phyloP scores from a whole-genome alignment of 495 filamentous ascomycete species.

The Chaetomium tenue region DNA sequence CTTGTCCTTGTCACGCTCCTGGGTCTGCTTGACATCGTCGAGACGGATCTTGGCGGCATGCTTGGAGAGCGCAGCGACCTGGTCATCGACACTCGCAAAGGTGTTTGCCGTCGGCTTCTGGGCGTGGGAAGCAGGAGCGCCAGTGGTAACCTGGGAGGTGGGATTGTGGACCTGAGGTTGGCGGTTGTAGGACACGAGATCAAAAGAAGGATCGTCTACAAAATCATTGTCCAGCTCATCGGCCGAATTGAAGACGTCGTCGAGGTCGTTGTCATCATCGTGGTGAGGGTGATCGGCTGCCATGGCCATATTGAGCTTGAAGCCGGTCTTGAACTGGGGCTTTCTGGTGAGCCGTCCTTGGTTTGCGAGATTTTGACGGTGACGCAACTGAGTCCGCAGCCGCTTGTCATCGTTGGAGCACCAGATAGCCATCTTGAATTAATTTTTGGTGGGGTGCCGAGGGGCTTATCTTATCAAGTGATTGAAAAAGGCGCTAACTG shows the following conservation, averaged over 20 bases:
- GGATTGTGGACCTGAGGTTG: conserved; percentile 59
- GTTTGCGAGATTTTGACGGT: background rate
- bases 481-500: background rate
- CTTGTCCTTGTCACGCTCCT: conserved; percentile 67
- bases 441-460: conserved; percentile 14
- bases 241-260: conserved; percentile 41
- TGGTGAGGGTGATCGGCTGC: no score
- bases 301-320: background rate
- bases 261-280: conserved; percentile 41
- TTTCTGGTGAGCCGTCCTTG: background rate
- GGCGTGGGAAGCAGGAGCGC: conserved; percentile 68
- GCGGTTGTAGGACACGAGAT: conserved; percentile 88
- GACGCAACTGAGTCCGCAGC: background rate
- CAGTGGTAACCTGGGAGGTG: conserved; percentile 46
- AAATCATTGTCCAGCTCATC: conserved; percentile 56
- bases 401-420: background rate
- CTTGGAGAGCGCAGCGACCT: conserved; percentile 75
- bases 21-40: conserved; percentile 60
- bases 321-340: background rate
- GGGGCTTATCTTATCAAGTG: conserved; percentile 10
- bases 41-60: conserved; percentile 89
- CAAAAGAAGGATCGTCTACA: conserved; percentile 60
- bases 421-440: background rate
- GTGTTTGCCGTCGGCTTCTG: conserved; percentile 85
- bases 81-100: conserved; percentile 75